Base-by-base conservation (phyloP, 495 filamentous ascomycete species). In the Cudoniella acicularis region DNA sequence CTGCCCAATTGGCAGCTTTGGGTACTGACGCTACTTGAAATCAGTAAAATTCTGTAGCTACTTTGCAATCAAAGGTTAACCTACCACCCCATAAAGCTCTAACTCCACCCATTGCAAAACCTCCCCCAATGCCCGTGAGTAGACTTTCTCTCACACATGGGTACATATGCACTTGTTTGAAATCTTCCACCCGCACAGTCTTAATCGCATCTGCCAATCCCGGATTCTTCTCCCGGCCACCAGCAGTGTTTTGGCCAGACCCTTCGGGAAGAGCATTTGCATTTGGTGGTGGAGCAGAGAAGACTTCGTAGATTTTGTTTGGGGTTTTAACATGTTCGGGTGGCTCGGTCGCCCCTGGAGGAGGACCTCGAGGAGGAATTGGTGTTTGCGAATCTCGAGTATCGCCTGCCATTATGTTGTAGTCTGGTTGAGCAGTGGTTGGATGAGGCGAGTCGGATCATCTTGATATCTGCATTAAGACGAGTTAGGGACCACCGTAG, bases 111-210 rank as follows among this genome's bases (percentile, higher is more conserved):
- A 90, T 68, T 20, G 76, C 88, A 59, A 91, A 87, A 10, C 90
- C 92, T 4, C 80, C 79, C 1, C 82, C 86, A 64, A 98, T 94
- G 22, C 92, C 94, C 0, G 86, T 84, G 66, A 98, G 73, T 56
- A 96, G 73, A 16, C 89, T 84, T 64, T 94, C 86, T 24, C 93
- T 83, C 3, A 88, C 86, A 72, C 94, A 97, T 18, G 93, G 94
- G 60, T 83, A 78, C 67, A 87, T 86, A 71, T 92, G 85, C 57
- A 96, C 79, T 10, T 83, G 80, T 23, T 83, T 76, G 54, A 92
- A 86, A 68, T 96, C 89, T 49, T 84, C 74, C 9, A 84, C 52
- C 16, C 80, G 82, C 50, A 96, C 83, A 20, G 80, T 81, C 42
- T 83, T 81, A 21, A 89, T 69, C 0, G 83, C 89, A 16, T 92